A percentile compares a stretch with the other conserved stretches of the same genome.
Conservation (phyloP, 352 stramenopile genomes). For the Pythium aristosporum region DNA sequence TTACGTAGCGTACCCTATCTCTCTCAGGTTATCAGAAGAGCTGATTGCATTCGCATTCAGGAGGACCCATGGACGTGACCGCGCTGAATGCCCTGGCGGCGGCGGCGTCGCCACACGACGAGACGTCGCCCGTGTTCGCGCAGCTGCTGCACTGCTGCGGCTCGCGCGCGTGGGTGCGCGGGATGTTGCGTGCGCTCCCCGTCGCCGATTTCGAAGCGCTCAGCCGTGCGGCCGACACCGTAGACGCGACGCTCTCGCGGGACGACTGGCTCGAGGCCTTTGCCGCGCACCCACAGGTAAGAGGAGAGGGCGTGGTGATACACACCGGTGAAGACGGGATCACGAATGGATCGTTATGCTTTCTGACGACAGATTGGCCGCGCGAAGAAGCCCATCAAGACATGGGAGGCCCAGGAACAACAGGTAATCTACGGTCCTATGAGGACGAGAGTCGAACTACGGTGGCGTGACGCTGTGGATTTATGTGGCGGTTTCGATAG, state of each 20-base stretch:
- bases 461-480: neutral
- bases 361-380: conserved; percentile 49
- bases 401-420: conserved; percentile 79
- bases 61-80: conserved; percentile 11
- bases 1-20: neutral
- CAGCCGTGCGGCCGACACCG: conserved; percentile 39
- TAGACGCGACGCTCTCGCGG: conserved; percentile 37
- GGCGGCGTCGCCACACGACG: conserved; percentile 19
- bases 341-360: neutral
- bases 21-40: too few relatives aligned
- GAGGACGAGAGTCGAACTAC: neutral
- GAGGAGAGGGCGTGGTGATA: neutral
- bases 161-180: conserved; percentile 45
- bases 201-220: conserved; percentile 41
- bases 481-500: conserved; percentile 21
- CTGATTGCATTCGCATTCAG: too few relatives aligned
- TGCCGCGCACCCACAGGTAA: conserved; percentile 55
- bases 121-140: conserved; percentile 32
- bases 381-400: conserved; percentile 59
- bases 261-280: conserved; percentile 76
- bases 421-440: conserved; percentile 28
- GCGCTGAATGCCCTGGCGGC: conserved; percentile 43
- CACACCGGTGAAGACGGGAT: neutral
- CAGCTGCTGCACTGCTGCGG: conserved; percentile 66
- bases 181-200: conserved; percentile 42